Base-by-base conservation (phyloP, 2,329 filamentous ascomycete species). In the Nemania serpens region DNA sequence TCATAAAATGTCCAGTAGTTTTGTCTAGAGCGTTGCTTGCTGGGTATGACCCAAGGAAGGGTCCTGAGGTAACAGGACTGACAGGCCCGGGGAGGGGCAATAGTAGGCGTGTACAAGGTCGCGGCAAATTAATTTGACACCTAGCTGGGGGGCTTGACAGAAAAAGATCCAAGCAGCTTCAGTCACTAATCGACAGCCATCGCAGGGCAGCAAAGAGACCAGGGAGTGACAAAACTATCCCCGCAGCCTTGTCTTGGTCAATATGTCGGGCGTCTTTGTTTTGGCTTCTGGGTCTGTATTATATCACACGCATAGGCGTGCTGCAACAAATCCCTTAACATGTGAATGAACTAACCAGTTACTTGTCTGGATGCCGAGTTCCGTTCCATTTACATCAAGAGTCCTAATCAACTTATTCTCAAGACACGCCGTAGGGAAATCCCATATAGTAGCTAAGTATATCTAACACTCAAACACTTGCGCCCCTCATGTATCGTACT, bases 401-500 rank as follows among this genome's bases (percentile, higher is more conserved):
- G 39, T 50, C 48, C 51, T 60, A 41, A 54, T 42, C 58, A 43
- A 47, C 49, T 55, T 55, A 54, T 59, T 55, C 47, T 62, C 57
- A 64, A 29, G 55, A 53, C 36, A 55, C 22, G 41, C 46, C 39
- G 46, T 50, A 58, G 54, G 11, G 15, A 5, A 29, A 29, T 29
- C 4, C 25, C 25, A 29, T 29, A 49, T 18, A 49, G 53, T 39
- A 36, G 59, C 42, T 41, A 39, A 41, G 10, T 45, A 20, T 56
- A 55, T 54, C 39, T 48, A 60, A 22, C 43, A 54, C 61, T 52
- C 47, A 52, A 57, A 60, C 61, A 55, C 15, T 39, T 39, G 11
- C 13, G 39, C 53, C 61, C 46, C 42, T 57, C 64, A 55, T 52
- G 51, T 63, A 56, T 68, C 75, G 76, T 69, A 60, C 75, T 72